Evolutionary conservation across 345 rosid genomes (phyloP), one percentile per base, ranked within the genome.

Genomic region (Arabidopsis thaliana): DNA sequence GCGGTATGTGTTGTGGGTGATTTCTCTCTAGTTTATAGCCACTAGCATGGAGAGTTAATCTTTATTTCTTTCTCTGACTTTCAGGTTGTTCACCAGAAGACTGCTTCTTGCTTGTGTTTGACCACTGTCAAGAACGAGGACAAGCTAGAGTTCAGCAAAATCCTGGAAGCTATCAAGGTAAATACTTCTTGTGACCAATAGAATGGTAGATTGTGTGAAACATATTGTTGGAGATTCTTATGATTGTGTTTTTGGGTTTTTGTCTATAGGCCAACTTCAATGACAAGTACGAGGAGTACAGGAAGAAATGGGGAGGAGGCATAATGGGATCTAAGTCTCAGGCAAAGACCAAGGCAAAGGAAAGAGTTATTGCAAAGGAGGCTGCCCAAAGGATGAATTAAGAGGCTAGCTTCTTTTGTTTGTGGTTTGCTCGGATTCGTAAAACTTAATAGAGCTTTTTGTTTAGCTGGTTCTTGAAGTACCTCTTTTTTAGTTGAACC

Each of bases 301-400:
- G 93, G 38, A 89, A 89, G 89, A 89, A 84, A 74, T 88, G 96
- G 96, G 96, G 96, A 28, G 96, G 96, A 57, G 95, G 95, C 8
- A 84, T 89, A 14, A 89, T 89, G 95, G 92, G 95, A 9, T 87
- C 95, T 40, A 89, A 89, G 78, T 89, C 95, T 2, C 92, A 86
- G 83, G 92, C 90, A 2, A 86, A 78, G 80, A 85, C 86, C 46
- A 87, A 87, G 69, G 95, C 95, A 10, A 89, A 86, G 82, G 91
- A 89, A 64, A 89, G 75, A 40, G 59, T 89, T 62, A 74, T 89
- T 48, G 92, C 90, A 0, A 89, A 89, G 80, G 95, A 89, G 71
- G 90, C 88, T 46, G 90, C 94, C 5, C 90, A 89, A 48, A 87
- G 95, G 70, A 81, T 87, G 90, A 72, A 50, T 55, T 87, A 72